phyloP scores from a whole-genome alignment of 129 eudicot species.

The Apium graveolens region DNA sequence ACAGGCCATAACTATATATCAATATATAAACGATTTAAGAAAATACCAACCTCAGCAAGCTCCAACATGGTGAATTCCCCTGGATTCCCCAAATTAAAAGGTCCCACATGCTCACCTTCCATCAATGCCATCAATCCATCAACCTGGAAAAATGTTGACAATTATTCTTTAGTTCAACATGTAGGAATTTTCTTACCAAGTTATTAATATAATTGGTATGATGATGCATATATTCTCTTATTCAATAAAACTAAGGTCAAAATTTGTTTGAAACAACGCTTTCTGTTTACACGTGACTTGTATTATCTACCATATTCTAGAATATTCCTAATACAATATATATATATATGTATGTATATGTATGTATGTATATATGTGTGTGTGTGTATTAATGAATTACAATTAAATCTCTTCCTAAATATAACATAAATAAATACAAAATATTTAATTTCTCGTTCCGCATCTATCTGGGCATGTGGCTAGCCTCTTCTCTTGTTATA shows the following conservation, averaged over 20 bases:
- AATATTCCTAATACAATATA: no score
- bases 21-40: neutral
- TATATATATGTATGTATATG: no score
- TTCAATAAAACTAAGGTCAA: neutral
- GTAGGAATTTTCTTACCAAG: neutral
- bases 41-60: conserved; percentile 69
- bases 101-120: conserved; percentile 67
- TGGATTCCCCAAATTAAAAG: conserved; percentile 88
- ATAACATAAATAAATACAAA: no score
- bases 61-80: conserved; percentile 91
- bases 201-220: neutral
- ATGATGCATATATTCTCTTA: neutral
- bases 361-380: no score
- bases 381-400: no score
- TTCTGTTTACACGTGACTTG: neutral
- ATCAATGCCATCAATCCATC: conserved; percentile 45
- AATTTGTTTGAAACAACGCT: neutral
- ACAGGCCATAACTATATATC: neutral
- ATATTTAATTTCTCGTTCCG: no score
- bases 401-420: no score
- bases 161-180: neutral
- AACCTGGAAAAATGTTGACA: conserved; percentile 1
- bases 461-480: neutral
- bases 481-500: neutral
- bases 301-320: neutral